Evolutionary conservation across 2,329 filamentous ascomycete species (phyloP).

Genomic region (Lojkania enalia): DNA sequence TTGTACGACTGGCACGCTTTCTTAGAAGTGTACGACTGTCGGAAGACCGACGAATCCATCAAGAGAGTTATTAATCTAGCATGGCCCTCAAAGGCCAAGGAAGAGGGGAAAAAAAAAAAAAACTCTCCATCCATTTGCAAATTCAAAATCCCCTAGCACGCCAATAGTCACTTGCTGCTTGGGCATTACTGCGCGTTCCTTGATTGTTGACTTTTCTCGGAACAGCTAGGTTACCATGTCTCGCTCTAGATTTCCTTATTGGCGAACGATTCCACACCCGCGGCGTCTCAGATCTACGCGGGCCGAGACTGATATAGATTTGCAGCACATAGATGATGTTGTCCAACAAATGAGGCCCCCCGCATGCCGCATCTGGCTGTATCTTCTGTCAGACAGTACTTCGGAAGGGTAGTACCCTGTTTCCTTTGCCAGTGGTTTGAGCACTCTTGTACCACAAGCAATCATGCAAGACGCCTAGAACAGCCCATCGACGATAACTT

Average conservation of each 20-base stretch:
- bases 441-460: conserved; percentile 13
- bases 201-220: conserved; percentile 9
- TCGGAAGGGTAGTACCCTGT: conserved; percentile 19
- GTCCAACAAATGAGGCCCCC: conserved; percentile 10
- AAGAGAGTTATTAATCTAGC: neutral
- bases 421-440: conserved; percentile 7
- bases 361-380: conserved; percentile 18
- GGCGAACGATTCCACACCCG: conserved; percentile 8
- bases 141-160: too few species aligned
- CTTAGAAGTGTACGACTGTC: conserved; percentile 31
- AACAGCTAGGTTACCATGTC: conserved; percentile 20
- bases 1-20: conserved; percentile 34
- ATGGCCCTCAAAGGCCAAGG: neutral
- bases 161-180: conserved; percentile 3
- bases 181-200: conserved; percentile 1
- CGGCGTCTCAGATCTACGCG: conserved; percentile 21
- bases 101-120: conserved; percentile 20
- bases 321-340: conserved; percentile 13
- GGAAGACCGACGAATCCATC: neutral
- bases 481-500: conserved; percentile 22
- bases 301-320: conserved; percentile 15
- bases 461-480: conserved; percentile 21
- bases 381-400: conserved; percentile 19
- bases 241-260: conserved; percentile 22
- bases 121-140: too few species aligned